Conservation (phyloP, 345 rosid genomes). For the Gynandropsis gynandra region DNA sequence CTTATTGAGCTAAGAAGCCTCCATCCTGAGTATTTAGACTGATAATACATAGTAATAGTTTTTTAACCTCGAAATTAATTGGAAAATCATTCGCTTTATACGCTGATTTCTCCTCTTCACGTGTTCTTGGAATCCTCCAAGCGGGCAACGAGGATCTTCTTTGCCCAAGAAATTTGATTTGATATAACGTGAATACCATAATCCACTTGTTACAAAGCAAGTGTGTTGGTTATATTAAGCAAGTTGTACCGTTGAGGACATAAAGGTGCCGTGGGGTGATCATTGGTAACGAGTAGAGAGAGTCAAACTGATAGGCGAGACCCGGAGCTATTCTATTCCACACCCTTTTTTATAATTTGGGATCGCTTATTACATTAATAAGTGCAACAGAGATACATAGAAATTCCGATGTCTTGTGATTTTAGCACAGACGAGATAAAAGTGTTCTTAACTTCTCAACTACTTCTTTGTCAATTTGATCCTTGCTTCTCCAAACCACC, state of each 20-base stretch:
- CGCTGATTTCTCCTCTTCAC: conserved; percentile 35
- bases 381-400: too few species aligned
- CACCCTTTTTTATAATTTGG: conserved; percentile 30
- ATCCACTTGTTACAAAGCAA: too few species aligned
- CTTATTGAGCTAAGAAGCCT: too few species aligned
- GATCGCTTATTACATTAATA: background rate
- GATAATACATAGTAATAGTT: conserved; percentile 7
- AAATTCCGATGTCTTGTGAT: too few species aligned
- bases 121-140: conserved; percentile 53
- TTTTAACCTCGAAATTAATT: conserved; percentile 47
- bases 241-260: background rate
- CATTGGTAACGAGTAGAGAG: conserved; percentile 47
- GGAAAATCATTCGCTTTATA: conserved; percentile 33
- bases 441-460: conserved; percentile 43
- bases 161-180: conserved; percentile 34
- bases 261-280: conserved; percentile 45
- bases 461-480: conserved; percentile 50
- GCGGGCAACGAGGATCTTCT: conserved; percentile 76
- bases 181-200: too few species aligned
- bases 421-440: too few species aligned
- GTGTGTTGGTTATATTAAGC: background rate
- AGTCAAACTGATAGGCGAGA: conserved; percentile 48
- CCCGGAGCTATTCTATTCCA: conserved; percentile 77
- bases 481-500: conserved; percentile 42
- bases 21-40: too few species aligned